These are phyloP conservation scores for Xerophyta viscosa DNA, from an alignment of 106 monocot species.

Conservation along the genomic window DNA sequence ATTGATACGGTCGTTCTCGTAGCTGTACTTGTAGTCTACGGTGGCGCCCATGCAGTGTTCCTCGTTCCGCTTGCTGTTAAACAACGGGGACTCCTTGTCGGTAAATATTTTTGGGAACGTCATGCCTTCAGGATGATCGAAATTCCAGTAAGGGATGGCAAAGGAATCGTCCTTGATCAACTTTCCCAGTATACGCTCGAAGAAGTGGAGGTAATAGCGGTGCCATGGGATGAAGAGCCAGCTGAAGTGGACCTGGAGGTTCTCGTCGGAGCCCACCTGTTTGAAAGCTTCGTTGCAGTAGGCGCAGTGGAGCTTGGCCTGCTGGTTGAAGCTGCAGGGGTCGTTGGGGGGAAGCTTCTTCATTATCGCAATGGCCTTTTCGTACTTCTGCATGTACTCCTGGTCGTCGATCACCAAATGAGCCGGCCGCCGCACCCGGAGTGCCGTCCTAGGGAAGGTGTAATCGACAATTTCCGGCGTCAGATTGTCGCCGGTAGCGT, in stretches of 20 bases:
- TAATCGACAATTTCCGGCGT: neutral
- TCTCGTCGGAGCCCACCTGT: conserved; percentile 1
- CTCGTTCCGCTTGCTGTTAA: conserved; percentile 6
- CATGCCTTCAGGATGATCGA: conserved; percentile 7
- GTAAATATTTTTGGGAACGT: neutral
- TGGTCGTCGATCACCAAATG: conserved; percentile 5
- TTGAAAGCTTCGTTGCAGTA: conserved; percentile 36
- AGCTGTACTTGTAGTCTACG: conserved; percentile 18
- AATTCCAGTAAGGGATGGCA: conserved; percentile 32
- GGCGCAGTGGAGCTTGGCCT: conserved; percentile 33
- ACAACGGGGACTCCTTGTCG: conserved; percentile 8
- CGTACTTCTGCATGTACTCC: conserved; percentile 21
- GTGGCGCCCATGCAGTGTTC: neutral
- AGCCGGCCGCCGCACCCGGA: conserved; percentile 20
- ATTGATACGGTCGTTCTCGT: too few relatives aligned
- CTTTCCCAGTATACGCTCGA: conserved; percentile 25
- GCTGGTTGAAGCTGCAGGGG: conserved; percentile 35
- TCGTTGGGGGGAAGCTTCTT: conserved; percentile 13
- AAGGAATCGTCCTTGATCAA: conserved; percentile 26
- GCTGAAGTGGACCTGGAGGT: conserved; percentile 22
- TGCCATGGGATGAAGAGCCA: conserved; percentile 37
- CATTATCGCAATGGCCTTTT: conserved; percentile 19
- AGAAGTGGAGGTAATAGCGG: conserved; percentile 32
- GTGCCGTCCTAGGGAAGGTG: neutral
- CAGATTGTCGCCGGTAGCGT: too few relatives aligned